Conservation (phyloP, 192 early-diverging fungal species). For the Phlyctochytrium bullatum region DNA sequence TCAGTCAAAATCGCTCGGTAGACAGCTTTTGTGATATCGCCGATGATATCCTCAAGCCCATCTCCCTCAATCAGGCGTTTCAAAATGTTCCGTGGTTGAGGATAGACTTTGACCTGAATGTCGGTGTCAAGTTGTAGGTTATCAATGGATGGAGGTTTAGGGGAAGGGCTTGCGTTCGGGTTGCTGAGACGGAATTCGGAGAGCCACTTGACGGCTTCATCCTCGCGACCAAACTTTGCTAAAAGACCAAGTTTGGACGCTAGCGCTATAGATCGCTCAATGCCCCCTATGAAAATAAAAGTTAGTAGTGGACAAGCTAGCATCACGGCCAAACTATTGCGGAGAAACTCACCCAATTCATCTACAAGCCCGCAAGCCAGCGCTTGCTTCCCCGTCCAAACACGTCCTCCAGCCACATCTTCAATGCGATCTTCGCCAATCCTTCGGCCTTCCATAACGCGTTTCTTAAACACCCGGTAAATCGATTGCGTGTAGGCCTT, state of each 20-base stretch:
- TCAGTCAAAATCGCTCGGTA: too few relatives aligned
- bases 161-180: not conserved
- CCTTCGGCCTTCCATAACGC: constrained; percentile 58
- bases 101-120: not conserved
- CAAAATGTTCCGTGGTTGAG: not conserved
- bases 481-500: constrained; percentile 43
- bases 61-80: not conserved
- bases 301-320: too few relatives aligned
- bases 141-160: not conserved
- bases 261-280: not conserved
- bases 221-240: not conserved
- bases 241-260: not conserved
- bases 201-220: not conserved
- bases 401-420: constrained; percentile 57
- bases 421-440: constrained; percentile 50
- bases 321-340: too few relatives aligned
- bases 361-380: constrained; percentile 59
- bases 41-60: not conserved
- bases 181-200: not conserved
- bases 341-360: constrained; percentile 49
- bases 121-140: not conserved
- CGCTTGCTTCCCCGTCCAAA: constrained; percentile 64
- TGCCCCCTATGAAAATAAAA: not conserved
- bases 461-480: constrained; percentile 55
- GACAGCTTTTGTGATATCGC: too few relatives aligned